Conservation (phyloP, 164 flowering plant species). For the Chimonanthus salicifolius region DNA sequence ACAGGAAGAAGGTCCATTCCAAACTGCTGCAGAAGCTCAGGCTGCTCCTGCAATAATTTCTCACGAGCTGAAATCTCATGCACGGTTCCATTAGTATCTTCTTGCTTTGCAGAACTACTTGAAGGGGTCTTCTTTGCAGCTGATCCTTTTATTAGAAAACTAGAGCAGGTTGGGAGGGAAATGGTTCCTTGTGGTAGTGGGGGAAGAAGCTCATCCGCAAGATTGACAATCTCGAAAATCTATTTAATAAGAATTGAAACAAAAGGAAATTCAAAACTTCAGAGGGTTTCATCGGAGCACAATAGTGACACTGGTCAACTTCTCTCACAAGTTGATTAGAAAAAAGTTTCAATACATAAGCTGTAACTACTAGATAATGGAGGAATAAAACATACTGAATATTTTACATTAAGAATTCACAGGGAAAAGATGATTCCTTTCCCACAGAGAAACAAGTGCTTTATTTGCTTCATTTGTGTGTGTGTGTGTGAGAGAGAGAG, state of each 20-base stretch:
- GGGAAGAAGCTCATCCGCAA: conserved; percentile 98
- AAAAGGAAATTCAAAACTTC: neutral
- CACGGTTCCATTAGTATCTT: conserved; percentile 50
- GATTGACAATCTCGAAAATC: conserved; percentile 96
- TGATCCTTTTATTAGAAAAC: conserved; percentile 59
- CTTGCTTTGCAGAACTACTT: conserved; percentile 58
- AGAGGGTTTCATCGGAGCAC: no score
- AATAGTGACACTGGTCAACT: no score
- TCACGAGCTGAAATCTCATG: conserved; percentile 76
- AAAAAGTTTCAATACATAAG: no score
- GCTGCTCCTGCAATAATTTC: conserved; percentile 76
- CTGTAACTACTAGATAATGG: no score
- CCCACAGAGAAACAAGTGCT: no score
- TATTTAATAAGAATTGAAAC: conserved; percentile 11
- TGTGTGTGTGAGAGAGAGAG: no score
- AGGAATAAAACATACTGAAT: no score
- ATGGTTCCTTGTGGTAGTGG: conserved; percentile 92
- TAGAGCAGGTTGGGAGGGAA: conserved; percentile 68
- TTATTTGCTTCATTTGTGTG: no score
- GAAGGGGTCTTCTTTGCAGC: conserved; percentile 44
- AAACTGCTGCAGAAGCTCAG: conserved; percentile 92
- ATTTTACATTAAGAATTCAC: no score
- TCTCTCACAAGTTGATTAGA: no score
- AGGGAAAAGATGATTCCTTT: no score
- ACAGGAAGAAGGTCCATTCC: conserved; percentile 97